These are phyloP conservation scores for Nemophila menziesii DNA, from an alignment of 257 asterid species.

Conservation along the genomic window DNA sequence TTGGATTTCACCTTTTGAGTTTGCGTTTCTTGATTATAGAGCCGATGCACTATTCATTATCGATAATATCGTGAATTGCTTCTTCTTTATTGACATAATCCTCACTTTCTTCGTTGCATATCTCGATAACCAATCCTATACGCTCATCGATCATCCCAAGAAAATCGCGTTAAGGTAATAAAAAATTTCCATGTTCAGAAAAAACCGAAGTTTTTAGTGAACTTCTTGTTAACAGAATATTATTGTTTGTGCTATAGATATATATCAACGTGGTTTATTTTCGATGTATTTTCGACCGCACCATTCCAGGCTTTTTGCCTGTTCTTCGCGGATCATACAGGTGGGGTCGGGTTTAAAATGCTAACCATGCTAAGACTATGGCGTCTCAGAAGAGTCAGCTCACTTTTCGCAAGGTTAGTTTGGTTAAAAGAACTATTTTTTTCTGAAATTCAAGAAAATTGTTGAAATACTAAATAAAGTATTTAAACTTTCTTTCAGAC, in stretches of 20 bases:
- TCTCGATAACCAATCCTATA: constrained; percentile 55
- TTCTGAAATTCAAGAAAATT: background rate
- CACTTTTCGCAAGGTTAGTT: constrained; percentile 60
- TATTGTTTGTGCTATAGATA: constrained; percentile 39
- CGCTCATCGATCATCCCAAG: constrained; percentile 54
- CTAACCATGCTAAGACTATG: constrained; percentile 88
- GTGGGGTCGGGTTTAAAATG: constrained; percentile 52
- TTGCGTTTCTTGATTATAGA: constrained; percentile 60
- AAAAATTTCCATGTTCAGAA: too few relatives aligned
- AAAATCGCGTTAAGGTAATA: constrained; percentile 59
- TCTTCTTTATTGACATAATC: constrained; percentile 69
- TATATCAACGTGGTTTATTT: constrained; percentile 66
- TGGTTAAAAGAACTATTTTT: background rate
- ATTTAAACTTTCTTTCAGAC: constrained; percentile 32
- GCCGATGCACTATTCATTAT: constrained; percentile 42
- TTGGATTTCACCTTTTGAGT: constrained; percentile 87
- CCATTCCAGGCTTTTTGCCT: constrained; percentile 61
- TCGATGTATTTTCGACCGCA: constrained; percentile 70
- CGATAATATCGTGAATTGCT: constrained; percentile 65
- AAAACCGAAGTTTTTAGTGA: too few relatives aligned
- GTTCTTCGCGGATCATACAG: constrained; percentile 57
- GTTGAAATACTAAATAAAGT: constrained; percentile 9
- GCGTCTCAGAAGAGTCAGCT: constrained; percentile 93
- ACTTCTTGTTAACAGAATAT: too few relatives aligned
- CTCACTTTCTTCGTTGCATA: constrained; percentile 85